Evolutionary conservation across 2,329 filamentous ascomycete species (phyloP).

Genomic region (Fusarium coffeatum): DNA sequence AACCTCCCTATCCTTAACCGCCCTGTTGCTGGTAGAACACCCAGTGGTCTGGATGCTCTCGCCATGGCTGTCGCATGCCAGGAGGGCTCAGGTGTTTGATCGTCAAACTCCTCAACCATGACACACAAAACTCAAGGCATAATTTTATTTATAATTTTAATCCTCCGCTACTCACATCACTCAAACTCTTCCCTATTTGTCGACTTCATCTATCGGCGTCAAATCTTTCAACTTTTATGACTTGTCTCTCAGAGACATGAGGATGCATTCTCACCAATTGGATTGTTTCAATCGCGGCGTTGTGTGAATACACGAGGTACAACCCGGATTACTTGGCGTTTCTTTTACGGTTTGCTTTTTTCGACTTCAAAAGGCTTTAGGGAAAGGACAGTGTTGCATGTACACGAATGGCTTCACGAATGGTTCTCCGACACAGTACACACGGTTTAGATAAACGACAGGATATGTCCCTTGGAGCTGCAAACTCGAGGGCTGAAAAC

Average conservation of each 20-base stretch:
- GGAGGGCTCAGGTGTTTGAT: conserved; percentile 52
- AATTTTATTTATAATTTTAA: conserved; percentile 43
- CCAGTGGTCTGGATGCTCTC: conserved; percentile 65
- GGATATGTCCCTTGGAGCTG: conserved; percentile 25
- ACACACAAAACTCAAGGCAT: conserved; percentile 11
- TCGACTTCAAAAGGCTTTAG: conserved; percentile 13
- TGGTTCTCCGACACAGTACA: conserved; percentile 25
- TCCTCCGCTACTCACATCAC: conserved; percentile 13
- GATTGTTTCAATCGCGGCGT: conserved; percentile 35
- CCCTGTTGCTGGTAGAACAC: conserved; percentile 56
- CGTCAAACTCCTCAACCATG: conserved; percentile 1
- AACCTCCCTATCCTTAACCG: conserved; percentile 59
- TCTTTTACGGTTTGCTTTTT: not conserved
- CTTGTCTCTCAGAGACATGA: conserved; percentile 3
- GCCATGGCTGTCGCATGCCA: conserved; percentile 66
- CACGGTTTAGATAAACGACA: conserved; percentile 45
- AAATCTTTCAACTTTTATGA: conserved; percentile 8
- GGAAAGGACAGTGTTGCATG: conserved; percentile 40
- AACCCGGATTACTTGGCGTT: conserved; percentile 35
- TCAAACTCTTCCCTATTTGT: not conserved
- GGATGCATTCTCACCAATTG: conserved; percentile 10
- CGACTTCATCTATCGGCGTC: conserved; percentile 15
- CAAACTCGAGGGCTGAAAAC: conserved; percentile 35
- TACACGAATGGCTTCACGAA: conserved; percentile 43
- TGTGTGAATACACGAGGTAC: conserved; percentile 40